A percentile compares a stretch with the other conserved stretches of the same genome.
phyloP scores from a whole-genome alignment of 129 eudicot genomes.

The Artemisia tridentata region DNA sequence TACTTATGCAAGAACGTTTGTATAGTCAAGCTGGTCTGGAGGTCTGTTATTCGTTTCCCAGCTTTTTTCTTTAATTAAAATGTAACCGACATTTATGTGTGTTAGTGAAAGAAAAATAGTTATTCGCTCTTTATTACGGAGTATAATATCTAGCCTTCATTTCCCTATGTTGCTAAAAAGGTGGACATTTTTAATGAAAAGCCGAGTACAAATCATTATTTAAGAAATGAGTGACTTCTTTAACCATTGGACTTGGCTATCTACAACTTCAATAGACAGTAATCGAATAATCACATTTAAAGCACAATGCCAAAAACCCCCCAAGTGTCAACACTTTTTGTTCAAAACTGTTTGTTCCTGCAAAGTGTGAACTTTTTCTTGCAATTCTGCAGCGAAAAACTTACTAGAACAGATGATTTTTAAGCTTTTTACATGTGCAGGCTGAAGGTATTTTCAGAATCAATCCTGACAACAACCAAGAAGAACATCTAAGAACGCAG shows the following conservation, averaged over 20 bases:
- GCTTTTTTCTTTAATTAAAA: neutral
- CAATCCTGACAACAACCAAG: constrained; percentile 81
- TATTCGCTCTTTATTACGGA: neutral
- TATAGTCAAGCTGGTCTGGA: constrained; percentile 84
- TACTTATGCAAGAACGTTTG: constrained; percentile 80
- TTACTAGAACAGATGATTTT: neutral
- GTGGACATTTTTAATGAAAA: neutral
- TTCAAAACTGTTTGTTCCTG: constrained; percentile 1
- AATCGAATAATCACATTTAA: too few relatives aligned
- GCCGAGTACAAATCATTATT: too few relatives aligned
- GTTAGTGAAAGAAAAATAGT: neutral
- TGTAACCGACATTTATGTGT: too few relatives aligned
- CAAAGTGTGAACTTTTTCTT: neutral
- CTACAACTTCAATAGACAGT: neutral
- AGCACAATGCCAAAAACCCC: neutral
- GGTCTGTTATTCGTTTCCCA: constrained; percentile 38
- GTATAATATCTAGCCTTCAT: neutral
- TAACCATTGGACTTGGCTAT: neutral
- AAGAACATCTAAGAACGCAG: constrained; percentile 77
- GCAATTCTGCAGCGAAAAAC: neutral
- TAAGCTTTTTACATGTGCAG: constrained; percentile 29
- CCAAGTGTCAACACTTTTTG: neutral
- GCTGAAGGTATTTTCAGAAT: constrained; percentile 95
- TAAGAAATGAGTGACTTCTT: neutral
- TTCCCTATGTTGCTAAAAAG: neutral